Percentiles rank a stretch among this genome's conserved stretches.
phyloP scores from a whole-genome alignment of 1,284 basidiomycete species.

The Ceratobasidium sp. region DNA sequence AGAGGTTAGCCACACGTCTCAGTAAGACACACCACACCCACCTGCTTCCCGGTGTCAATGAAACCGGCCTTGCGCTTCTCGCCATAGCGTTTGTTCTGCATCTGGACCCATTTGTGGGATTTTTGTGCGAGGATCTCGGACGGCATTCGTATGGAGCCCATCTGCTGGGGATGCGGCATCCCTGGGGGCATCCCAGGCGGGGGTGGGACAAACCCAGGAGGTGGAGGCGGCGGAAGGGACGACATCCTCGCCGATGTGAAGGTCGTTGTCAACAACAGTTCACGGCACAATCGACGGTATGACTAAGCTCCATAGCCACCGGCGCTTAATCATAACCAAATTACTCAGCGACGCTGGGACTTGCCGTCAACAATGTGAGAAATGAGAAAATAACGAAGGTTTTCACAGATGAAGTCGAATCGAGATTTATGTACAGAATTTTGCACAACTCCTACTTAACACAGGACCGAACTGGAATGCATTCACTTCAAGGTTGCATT shows the following conservation, averaged over 20 bases:
- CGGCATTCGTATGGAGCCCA: conserved; percentile 63
- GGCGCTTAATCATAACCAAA: background rate
- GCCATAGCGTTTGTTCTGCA: conserved; percentile 91
- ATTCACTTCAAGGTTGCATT: too few species aligned
- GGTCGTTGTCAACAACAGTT: conserved; percentile 39
- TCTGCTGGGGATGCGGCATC: conserved; percentile 49
- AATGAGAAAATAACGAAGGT: too few species aligned
- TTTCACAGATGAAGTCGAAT: too few species aligned
- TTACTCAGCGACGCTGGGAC: too few species aligned
- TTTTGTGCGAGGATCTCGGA: conserved; percentile 84
- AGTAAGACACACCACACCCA: conserved; percentile 55
- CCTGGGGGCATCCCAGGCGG: conserved; percentile 60
- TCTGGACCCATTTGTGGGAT: conserved; percentile 92
- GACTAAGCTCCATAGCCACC: conserved; percentile 26
- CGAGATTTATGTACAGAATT: too few species aligned
- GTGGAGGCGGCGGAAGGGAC: conserved; percentile 44
- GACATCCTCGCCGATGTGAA: conserved; percentile 44
- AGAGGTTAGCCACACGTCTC: conserved; percentile 46
- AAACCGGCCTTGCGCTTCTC: conserved; percentile 89
- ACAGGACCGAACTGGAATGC: too few species aligned
- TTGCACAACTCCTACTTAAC: too few species aligned
- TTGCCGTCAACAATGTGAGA: too few species aligned
- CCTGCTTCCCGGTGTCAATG: conserved; percentile 94
- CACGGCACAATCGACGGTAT: background rate
- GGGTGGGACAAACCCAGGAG: conserved; percentile 62